These are phyloP conservation scores for Capronia epimyces DNA, from an alignment of 2,329 filamentous ascomycete genomes.

Conservation along the genomic window DNA sequence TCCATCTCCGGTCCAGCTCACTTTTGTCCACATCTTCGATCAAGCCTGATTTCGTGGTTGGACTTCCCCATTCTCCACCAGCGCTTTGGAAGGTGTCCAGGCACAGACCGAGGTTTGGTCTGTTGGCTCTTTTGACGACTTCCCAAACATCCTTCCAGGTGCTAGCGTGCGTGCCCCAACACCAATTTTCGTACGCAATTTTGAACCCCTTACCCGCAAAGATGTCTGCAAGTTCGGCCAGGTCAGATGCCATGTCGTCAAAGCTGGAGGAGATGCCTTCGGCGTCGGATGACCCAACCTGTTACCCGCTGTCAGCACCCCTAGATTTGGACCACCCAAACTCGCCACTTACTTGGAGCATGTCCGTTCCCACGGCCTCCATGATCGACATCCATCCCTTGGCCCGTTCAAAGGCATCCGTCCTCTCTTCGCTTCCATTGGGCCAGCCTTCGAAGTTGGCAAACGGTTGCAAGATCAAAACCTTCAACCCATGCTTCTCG, in stretches of 20 bases:
- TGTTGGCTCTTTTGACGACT: slow-evolving; percentile 58
- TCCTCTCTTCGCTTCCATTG: slow-evolving; percentile 50
- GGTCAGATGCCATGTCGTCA: slow-evolving; percentile 53
- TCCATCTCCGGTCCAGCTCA: slow-evolving; percentile 51
- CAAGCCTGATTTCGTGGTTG: slow-evolving; percentile 57
- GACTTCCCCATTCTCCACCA: slow-evolving; percentile 68
- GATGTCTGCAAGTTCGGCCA: slow-evolving; percentile 59
- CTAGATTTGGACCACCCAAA: not conserved
- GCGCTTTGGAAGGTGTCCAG: slow-evolving; percentile 73
- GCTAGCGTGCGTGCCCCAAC: slow-evolving; percentile 67
- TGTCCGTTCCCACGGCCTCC: slow-evolving; percentile 62
- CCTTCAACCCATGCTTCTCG: slow-evolving; percentile 49
- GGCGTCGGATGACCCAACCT: slow-evolving; percentile 61
- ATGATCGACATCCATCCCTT: slow-evolving; percentile 66
- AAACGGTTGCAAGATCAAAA: slow-evolving; percentile 72
- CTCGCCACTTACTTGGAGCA: slow-evolving; percentile 56
- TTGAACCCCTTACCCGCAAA: slow-evolving; percentile 53
- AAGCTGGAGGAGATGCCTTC: slow-evolving; percentile 50
- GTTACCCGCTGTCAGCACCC: slow-evolving; percentile 1
- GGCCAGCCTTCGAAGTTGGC: slow-evolving; percentile 72
- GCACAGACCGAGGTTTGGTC: slow-evolving; percentile 65
- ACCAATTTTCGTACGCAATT: slow-evolving; percentile 77
- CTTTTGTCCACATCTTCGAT: slow-evolving; percentile 50
- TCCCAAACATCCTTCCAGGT: slow-evolving; percentile 66
- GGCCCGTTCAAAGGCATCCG: slow-evolving; percentile 59